Conservation (phyloP, 1,284 basidiomycete species). For the Ganoderma lingzhi region DNA sequence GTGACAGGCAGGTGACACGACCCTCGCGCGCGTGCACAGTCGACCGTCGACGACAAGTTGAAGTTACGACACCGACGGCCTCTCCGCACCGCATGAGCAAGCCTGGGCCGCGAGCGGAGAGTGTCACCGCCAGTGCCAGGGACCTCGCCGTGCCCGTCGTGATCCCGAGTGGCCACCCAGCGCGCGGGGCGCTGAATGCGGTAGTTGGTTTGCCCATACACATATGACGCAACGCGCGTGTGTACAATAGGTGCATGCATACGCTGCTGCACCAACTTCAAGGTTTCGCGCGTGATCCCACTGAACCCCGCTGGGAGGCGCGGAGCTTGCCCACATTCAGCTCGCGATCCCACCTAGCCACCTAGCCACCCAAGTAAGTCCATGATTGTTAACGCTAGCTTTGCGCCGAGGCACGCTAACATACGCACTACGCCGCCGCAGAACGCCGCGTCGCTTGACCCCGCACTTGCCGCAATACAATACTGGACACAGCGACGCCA, state of each 20-base stretch:
- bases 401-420: background rate
- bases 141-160: background rate
- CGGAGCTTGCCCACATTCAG: constrained; percentile 1
- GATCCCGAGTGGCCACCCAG: background rate
- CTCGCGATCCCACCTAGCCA: background rate
- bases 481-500: background rate
- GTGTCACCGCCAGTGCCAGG: background rate
- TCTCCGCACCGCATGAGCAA: background rate
- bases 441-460: background rate
- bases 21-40: constrained; percentile 4
- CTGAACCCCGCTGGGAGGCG: background rate
- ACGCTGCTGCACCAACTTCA: background rate
- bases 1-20: constrained; percentile 2
- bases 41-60: background rate
- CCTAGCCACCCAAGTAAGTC: background rate
- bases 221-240: constrained; percentile 1
- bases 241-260: background rate
- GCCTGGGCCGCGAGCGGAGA: background rate
- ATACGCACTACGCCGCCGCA: background rate
- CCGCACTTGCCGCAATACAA: background rate
- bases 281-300: background rate
- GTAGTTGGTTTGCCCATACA: background rate
- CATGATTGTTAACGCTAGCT: background rate
- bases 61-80: background rate
- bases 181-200: background rate